These are phyloP conservation scores for Berberis vulgaris DNA, from an alignment of 164 flowering plant species.

Conservation along the genomic window DNA sequence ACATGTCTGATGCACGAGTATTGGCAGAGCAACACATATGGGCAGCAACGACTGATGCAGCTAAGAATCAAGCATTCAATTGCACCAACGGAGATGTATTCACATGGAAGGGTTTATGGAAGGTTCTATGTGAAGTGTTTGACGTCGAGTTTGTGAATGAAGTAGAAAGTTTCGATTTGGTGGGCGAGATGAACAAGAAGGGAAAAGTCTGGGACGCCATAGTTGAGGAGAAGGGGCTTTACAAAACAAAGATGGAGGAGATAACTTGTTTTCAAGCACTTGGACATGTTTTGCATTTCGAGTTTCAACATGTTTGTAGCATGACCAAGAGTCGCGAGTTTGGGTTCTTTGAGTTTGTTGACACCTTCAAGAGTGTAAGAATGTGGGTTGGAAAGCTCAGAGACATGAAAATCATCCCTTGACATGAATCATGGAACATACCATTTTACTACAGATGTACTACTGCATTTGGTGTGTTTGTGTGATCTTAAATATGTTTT, in stretches of 20 bases:
- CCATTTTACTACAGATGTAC: background rate
- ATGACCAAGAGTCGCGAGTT: constrained; percentile 19
- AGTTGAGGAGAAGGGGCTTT: constrained; percentile 14
- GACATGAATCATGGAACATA: background rate
- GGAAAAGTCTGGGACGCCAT: constrained; percentile 15
- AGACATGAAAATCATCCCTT: constrained; percentile 16
- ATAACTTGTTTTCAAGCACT: constrained; percentile 6
- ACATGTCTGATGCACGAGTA: constrained; percentile 16
- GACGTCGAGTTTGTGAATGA: constrained; percentile 8
- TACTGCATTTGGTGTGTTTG: background rate
- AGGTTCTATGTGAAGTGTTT: constrained; percentile 6
- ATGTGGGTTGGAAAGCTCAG: constrained; percentile 10
- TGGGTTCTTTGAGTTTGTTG: constrained; percentile 14
- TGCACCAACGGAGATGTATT: constrained; percentile 29
- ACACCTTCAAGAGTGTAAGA: constrained; percentile 8
- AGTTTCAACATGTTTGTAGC: constrained; percentile 19
- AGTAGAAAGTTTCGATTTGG: constrained; percentile 1
- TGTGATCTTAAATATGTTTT: too few species aligned
- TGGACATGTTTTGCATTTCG: constrained; percentile 6
- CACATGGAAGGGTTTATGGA: constrained; percentile 21
- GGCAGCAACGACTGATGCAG: constrained; percentile 18
- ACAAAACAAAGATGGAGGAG: constrained; percentile 14
- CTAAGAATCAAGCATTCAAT: constrained; percentile 32
- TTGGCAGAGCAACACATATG: constrained; percentile 30
- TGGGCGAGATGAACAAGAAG: constrained; percentile 11